Conservation (phyloP, 352 stramenopile species). For the Pythium rishiriense region DNA sequence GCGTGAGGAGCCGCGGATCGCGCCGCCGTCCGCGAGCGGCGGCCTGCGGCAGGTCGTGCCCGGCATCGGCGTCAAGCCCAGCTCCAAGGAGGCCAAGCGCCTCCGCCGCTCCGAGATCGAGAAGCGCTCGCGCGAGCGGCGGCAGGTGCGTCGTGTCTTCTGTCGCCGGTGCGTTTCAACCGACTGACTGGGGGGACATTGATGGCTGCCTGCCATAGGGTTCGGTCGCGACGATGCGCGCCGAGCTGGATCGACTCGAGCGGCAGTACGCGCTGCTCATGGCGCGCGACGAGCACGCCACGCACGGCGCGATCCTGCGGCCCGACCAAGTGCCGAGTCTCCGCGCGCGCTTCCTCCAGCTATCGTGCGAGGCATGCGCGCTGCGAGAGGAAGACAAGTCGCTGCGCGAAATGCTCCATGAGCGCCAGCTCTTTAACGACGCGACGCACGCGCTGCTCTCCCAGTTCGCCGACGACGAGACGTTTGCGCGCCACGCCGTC, state of each 20-base stretch:
- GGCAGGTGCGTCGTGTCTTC: conserved; percentile 21
- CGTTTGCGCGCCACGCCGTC: conserved; percentile 29
- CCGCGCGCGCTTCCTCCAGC: conserved; percentile 35
- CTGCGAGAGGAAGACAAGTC: conserved; percentile 52
- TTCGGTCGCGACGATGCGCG: conserved; percentile 47
- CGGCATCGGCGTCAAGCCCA: conserved; percentile 23
- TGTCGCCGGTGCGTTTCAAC: background rate
- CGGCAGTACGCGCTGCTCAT: conserved; percentile 40
- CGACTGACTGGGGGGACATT: background rate
- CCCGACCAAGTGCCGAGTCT: conserved; percentile 32
- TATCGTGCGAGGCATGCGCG: conserved; percentile 43
- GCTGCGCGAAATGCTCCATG: conserved; percentile 50
- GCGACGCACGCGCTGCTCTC: conserved; percentile 30
- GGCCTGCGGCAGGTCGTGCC: conserved; percentile 12
- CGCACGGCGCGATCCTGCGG: conserved; percentile 32
- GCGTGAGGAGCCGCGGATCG: conserved; percentile 12
- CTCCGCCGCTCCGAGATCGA: conserved; percentile 62
- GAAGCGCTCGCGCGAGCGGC: conserved; percentile 54
- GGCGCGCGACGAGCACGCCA: conserved; percentile 19
- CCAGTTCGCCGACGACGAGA: conserved; percentile 33
- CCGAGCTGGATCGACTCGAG: conserved; percentile 55
- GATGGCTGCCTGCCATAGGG: conserved; percentile 22
- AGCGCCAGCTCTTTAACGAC: conserved; percentile 60
- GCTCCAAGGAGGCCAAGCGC: conserved; percentile 31
- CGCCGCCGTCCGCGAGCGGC: conserved; percentile 3